Percentiles rank a stretch among this genome's conserved stretches.
Evolutionary conservation across 177 flowering plant species (phyloP).

Genomic region (Vitis hybrid): DNA sequence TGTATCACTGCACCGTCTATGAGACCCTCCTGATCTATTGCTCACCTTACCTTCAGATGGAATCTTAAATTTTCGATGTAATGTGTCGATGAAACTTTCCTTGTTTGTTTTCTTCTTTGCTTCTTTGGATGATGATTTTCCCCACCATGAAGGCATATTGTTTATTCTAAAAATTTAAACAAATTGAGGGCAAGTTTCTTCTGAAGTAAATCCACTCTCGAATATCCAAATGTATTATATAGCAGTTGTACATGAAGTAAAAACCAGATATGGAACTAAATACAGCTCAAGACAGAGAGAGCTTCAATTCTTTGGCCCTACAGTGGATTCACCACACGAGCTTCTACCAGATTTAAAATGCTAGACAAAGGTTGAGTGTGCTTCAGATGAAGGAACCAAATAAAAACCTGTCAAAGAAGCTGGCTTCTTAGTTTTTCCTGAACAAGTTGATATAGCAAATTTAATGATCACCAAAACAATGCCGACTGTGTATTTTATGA

Average conservation of each 20-base stretch:
- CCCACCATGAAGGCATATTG: constrained; percentile 92
- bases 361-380: not conserved
- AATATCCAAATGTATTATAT: not conserved
- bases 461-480: not conserved
- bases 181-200: constrained; percentile 2
- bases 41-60: constrained; percentile 53
- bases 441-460: not conserved
- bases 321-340: constrained; percentile 5
- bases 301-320: constrained; percentile 1
- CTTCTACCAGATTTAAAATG: not conserved
- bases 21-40: constrained; percentile 52
- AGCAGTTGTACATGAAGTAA: not conserved
- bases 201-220: constrained; percentile 6
- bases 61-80: constrained; percentile 65
- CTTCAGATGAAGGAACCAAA: not conserved
- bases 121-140: constrained; percentile 81
- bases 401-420: constrained; percentile 10
- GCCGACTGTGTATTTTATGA: not conserved
- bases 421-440: not conserved
- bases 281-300: constrained; percentile 2
- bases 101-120: constrained; percentile 68
- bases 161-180: not conserved
- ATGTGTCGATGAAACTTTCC: constrained; percentile 70
- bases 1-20: constrained; percentile 52
- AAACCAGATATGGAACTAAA: not conserved